Evolutionary conservation across 768 basidiomycete genomes (phyloP), one percentile per base, ranked within the genome.

Genomic region (Trametes sanguinea): DNA sequence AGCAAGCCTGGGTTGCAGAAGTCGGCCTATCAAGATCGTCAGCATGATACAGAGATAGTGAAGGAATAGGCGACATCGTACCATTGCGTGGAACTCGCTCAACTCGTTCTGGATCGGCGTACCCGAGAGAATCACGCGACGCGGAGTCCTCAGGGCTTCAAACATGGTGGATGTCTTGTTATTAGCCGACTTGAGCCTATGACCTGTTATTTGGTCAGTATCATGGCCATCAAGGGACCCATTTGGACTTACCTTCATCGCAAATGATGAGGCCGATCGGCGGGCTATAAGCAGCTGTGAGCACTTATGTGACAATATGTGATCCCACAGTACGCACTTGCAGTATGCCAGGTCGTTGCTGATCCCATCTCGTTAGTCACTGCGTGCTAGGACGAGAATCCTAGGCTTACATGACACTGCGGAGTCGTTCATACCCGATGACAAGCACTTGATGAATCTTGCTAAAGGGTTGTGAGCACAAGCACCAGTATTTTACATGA

Each of bases 51-150:
- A 39, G 39, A 33, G 27, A 13, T 16, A 30, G 22, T 39, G 17
- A 30, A 48, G 3, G 48, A 46, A 65, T 6, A 11, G 35, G 6
- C 35, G 11, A 37, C 11, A 11, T 11, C 11, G 6, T 65, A 94
- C 95, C 96, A 98, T 98, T 4, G 94, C 85, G 74, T 97, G 96
- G 70, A 96, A 96, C 74, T 99, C 97, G 64, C 89, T 80, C 32
- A 99, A 76, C 72, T 98, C 94, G 74, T 99, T 99, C 73, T 98
- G 97, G 44, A 99, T 92, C 0, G 97, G 97, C 1, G 97, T 99
- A 35, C 97, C 97, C 0, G 95, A 95, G 3, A 99, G 79, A 40
- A 99, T 95, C 63, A 98, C 81, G 40, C 96, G 78, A 27, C 92
- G 80, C 10, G 81, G 82, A 2, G 93, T 94, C 51, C 81, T 81